phyloP scores from a whole-genome alignment of 805 yeast genomes.

The Yarrowia yakushimensis region DNA sequence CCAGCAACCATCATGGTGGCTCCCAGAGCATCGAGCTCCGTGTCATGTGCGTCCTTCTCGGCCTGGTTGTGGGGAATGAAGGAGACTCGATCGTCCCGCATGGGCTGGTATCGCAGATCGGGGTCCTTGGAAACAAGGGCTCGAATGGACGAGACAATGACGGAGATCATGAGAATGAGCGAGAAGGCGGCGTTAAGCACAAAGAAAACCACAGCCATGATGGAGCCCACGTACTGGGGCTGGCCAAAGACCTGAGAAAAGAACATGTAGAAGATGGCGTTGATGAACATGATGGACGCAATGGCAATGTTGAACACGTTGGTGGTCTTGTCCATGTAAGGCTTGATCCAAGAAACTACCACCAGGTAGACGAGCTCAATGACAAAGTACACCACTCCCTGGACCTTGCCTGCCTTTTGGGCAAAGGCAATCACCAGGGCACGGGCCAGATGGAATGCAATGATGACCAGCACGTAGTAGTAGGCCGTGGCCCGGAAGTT shows the following conservation, averaged over 20 bases:
- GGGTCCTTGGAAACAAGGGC: slow-evolving; percentile 88
- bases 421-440: slow-evolving; percentile 83
- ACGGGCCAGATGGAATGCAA: slow-evolving; percentile 65
- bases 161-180: slow-evolving; percentile 72
- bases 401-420: slow-evolving; percentile 76
- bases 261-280: slow-evolving; percentile 82
- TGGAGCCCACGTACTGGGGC: slow-evolving; percentile 84
- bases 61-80: slow-evolving; percentile 51
- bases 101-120: slow-evolving; percentile 91
- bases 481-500: slow-evolving; percentile 85
- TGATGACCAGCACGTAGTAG: slow-evolving; percentile 69
- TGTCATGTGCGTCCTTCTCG: slow-evolving; percentile 38
- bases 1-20: slow-evolving; percentile 38
- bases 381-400: slow-evolving; percentile 70
- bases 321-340: slow-evolving; percentile 92
- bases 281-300: slow-evolving; percentile 72
- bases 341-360: slow-evolving; percentile 66
- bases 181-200: slow-evolving; percentile 88
- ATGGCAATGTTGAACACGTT: slow-evolving; percentile 89
- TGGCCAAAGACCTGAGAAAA: slow-evolving; percentile 80
- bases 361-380: slow-evolving; percentile 71
- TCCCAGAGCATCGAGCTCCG: slow-evolving; percentile 71
- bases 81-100: slow-evolving; percentile 95
- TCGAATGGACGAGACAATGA: slow-evolving; percentile 79
- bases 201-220: slow-evolving; percentile 87